Evolutionary conservation across 345 rosid genomes (phyloP).

Genomic region (Excoecaria agallocha): DNA sequence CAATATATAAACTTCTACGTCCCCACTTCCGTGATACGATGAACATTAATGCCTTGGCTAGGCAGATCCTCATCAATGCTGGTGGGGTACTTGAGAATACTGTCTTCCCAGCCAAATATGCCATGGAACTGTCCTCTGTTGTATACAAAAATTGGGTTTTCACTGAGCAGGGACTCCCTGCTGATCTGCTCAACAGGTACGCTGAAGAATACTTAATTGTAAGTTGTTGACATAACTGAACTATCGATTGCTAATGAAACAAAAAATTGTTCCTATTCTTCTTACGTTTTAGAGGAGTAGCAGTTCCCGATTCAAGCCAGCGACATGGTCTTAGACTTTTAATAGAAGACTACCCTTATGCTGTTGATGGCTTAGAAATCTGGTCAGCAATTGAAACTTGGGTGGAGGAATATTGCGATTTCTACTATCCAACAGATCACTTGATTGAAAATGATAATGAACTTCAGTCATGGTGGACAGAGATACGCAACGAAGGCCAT

Average conservation of each 20-base stretch:
- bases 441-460: slow-evolving; percentile 58
- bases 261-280: background rate
- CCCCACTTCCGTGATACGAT: slow-evolving; percentile 94
- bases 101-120: slow-evolving; percentile 67
- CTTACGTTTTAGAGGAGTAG: slow-evolving; percentile 62
- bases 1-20: slow-evolving; percentile 76
- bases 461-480: slow-evolving; percentile 88
- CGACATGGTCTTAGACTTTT: slow-evolving; percentile 64
- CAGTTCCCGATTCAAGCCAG: slow-evolving; percentile 48
- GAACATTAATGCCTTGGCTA: slow-evolving; percentile 81
- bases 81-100: slow-evolving; percentile 73
- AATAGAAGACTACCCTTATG: slow-evolving; percentile 84
- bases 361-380: slow-evolving; percentile 86
- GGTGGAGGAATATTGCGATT: slow-evolving; percentile 72
- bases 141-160: slow-evolving; percentile 73
- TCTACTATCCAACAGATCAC: slow-evolving; percentile 63
- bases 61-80: slow-evolving; percentile 81
- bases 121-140: slow-evolving; percentile 77
- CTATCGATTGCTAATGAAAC: background rate
- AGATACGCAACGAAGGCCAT: slow-evolving; percentile 68
- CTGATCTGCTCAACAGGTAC: slow-evolving; percentile 75
- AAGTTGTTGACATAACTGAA: background rate
- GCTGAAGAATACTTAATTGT: background rate
- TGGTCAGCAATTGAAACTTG: slow-evolving; percentile 87
- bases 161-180: slow-evolving; percentile 79